Conservation (phyloP, 179 eudicot species). For the Beta lomatogona region DNA sequence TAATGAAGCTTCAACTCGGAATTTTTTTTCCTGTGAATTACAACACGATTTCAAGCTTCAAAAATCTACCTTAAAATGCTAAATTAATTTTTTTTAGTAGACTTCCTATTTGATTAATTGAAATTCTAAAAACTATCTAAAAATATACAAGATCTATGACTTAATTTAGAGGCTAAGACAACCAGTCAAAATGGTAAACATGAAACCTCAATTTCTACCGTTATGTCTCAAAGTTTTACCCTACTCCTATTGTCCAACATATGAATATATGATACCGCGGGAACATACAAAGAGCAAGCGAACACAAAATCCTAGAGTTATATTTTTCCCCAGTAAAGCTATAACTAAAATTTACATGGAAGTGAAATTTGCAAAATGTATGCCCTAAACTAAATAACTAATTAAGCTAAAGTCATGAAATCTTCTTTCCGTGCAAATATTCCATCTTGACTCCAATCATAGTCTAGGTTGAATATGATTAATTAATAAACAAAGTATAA, state of each 20-base stretch:
- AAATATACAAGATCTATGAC: background rate
- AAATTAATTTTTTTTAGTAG: no score
- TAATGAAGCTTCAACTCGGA: no score
- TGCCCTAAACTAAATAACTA: slow-evolving; percentile 21
- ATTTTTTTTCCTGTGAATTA: no score
- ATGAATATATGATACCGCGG: background rate
- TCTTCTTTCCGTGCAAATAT: slow-evolving; percentile 24
- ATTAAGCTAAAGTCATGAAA: background rate
- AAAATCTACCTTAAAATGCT: no score
- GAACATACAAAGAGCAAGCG: slow-evolving; percentile 11
- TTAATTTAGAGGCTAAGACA: background rate
- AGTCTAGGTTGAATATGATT: slow-evolving; percentile 15
- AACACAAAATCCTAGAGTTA: slow-evolving; percentile 2
- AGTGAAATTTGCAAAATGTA: background rate
- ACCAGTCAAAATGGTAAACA: slow-evolving; percentile 20
- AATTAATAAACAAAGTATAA: background rate
- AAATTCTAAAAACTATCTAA: background rate
- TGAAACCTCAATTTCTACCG: slow-evolving; percentile 16
- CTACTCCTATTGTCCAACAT: background rate
- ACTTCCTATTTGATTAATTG: background rate
- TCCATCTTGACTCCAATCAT: slow-evolving; percentile 26
- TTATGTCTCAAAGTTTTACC: slow-evolving; percentile 24
- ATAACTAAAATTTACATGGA: background rate
- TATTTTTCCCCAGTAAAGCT: background rate
- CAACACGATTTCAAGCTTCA: no score